These are phyloP conservation scores for Leishmania gerbilli DNA, from an alignment of 208 protist genomes.

Conservation along the genomic window DNA sequence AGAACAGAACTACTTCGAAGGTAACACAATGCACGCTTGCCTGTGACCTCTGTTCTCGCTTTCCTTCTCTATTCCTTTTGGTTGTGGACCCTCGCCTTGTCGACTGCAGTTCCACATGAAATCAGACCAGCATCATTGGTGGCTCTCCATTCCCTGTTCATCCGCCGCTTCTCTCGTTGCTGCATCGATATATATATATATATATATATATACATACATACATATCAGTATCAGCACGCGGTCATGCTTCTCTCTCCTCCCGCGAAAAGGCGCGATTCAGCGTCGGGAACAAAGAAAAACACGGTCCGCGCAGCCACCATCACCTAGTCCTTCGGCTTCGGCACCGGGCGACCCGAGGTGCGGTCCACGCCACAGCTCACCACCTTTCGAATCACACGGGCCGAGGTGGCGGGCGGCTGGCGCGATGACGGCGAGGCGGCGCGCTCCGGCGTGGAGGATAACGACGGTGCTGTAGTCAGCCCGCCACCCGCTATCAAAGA, in stretches of 20 bases:
- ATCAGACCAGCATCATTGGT: neutral
- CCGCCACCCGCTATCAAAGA: constrained; percentile 1
- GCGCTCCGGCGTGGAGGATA: constrained; percentile 13
- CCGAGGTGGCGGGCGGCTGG: neutral
- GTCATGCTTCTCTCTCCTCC: neutral
- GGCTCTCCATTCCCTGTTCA: neutral
- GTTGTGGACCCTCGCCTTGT: neutral
- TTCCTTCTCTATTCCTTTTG: neutral
- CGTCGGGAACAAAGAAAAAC: neutral
- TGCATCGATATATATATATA: neutral
- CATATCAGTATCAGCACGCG: neutral
- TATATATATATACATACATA: neutral
- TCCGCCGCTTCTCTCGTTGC: neutral
- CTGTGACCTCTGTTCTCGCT: too few species aligned
- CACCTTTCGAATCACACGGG: constrained; percentile 43
- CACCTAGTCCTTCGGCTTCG: constrained; percentile 14
- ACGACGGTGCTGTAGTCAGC: neutral
- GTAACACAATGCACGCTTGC: neutral
- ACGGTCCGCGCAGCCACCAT: neutral
- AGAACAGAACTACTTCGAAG: neutral
- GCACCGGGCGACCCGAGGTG: constrained; percentile 46
- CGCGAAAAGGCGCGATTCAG: neutral
- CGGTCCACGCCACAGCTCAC: constrained; percentile 52
- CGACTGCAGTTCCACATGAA: neutral
- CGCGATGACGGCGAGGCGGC: neutral